Evolutionary conservation across 257 asterid species (phyloP).

Genomic region (Solanum appendiculatum): DNA sequence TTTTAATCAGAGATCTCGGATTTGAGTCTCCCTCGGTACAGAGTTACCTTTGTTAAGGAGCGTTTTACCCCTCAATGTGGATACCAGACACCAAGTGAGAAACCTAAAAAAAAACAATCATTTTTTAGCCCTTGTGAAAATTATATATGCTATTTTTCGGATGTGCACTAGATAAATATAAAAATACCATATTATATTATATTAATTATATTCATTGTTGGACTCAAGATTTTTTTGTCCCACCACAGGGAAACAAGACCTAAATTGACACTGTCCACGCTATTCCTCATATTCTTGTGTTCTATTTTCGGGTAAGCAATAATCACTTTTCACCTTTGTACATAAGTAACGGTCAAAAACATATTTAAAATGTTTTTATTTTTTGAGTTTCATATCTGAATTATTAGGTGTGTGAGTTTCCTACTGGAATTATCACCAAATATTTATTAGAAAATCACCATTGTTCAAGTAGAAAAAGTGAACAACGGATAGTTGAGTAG

Average conservation of each 20-base stretch:
- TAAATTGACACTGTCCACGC: constrained; percentile 33
- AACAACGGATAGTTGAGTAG: not conserved
- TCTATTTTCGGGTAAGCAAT: constrained; percentile 63
- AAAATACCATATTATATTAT: no score
- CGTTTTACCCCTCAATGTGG: no score
- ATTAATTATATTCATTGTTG: not conserved
- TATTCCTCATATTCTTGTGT: constrained; percentile 60
- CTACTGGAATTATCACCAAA: not conserved
- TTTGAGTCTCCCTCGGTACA: no score
- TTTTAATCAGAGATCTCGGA: no score
- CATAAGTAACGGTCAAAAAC: not conserved
- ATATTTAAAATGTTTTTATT: not conserved
- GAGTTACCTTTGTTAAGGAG: no score
- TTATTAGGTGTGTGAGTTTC: no score
- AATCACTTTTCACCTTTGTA: not conserved
- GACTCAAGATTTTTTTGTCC: not conserved
- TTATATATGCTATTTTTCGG: no score
- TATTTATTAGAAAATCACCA: not conserved
- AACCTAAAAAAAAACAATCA: no score
- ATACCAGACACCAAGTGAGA: no score
- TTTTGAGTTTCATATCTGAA: not conserved
- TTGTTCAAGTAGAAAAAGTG: not conserved
- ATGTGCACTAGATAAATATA: no score
- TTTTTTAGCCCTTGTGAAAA: no score
- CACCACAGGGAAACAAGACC: constrained; percentile 63